Evolutionary conservation across 1,284 basidiomycete species (phyloP).

Genomic region (Anthracocystis panici-leucophaei): DNA sequence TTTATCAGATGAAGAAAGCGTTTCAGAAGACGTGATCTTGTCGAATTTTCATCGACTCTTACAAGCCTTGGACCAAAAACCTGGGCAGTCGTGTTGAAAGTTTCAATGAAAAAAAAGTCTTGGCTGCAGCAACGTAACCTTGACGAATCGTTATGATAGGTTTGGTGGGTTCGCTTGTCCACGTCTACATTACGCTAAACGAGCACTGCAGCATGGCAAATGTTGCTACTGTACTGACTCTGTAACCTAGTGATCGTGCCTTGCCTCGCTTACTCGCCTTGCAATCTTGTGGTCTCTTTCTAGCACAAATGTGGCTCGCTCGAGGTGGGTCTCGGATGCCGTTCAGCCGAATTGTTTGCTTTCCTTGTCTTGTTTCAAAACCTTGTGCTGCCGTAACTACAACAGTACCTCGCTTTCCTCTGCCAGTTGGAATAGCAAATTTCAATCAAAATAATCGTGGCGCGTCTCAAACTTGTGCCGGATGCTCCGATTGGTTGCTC

Average conservation of each 20-base stretch:
- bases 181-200: background rate
- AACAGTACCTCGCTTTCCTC: no score
- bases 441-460: background rate
- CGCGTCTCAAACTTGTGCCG: background rate
- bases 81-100: background rate
- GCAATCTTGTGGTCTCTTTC: no score
- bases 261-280: background rate
- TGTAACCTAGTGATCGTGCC: background rate
- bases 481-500: conserved; percentile 4
- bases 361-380: background rate
- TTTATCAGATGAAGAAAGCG: conserved; percentile 6
- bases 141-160: background rate
- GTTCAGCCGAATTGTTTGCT: conserved; percentile 2
- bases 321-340: background rate
- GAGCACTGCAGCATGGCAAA: conserved; percentile 2
- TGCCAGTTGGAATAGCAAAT: no score
- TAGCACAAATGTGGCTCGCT: no score
- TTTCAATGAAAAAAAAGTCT: conserved; percentile 5
- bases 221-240: background rate
- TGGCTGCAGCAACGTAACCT: background rate
- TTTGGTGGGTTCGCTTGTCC: background rate
- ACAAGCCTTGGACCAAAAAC: no score
- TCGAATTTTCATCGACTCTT: background rate
- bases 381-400: background rate
- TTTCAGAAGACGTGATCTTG: conserved; percentile 4